Conservation (phyloP, 148 eudicot genomes). For the Drosera capensis region DNA sequence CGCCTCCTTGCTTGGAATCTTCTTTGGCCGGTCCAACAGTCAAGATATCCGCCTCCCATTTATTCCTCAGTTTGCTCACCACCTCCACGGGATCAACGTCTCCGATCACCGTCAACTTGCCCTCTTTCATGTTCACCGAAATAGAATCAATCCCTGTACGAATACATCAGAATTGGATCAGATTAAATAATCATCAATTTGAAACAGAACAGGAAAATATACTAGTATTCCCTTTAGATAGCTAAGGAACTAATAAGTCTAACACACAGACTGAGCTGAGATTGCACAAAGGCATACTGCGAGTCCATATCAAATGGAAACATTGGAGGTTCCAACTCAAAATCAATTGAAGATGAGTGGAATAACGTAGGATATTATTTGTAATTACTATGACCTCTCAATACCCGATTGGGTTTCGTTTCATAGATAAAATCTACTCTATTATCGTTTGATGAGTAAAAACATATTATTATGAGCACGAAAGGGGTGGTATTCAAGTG, state of each 20-base stretch:
- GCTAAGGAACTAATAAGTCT: background rate
- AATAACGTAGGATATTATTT: too few relatives aligned
- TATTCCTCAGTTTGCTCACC: slow-evolving; percentile 38
- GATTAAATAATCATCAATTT: too few relatives aligned
- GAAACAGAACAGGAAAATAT: background rate
- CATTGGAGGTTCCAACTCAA: too few relatives aligned
- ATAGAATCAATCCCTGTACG: slow-evolving; percentile 43
- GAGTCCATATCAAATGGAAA: too few relatives aligned
- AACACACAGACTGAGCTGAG: too few relatives aligned
- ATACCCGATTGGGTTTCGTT: too few relatives aligned
- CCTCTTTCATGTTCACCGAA: slow-evolving; percentile 44
- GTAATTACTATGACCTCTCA: too few relatives aligned
- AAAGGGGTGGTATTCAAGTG: background rate
- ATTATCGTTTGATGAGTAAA: background rate
- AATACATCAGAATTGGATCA: background rate
- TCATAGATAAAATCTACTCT: background rate
- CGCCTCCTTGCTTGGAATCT: slow-evolving; percentile 15
- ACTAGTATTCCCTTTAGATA: background rate
- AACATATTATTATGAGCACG: too few relatives aligned
- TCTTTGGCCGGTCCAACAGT: slow-evolving; percentile 62
- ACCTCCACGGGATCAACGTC: slow-evolving; percentile 35
- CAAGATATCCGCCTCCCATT: slow-evolving; percentile 25
- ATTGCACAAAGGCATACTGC: too few relatives aligned
- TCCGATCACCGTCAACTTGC: slow-evolving; percentile 35
- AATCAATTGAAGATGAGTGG: too few relatives aligned